phyloP scores from a whole-genome alignment of 257 asterid genomes.

The Galeopsis tetrahit region DNA sequence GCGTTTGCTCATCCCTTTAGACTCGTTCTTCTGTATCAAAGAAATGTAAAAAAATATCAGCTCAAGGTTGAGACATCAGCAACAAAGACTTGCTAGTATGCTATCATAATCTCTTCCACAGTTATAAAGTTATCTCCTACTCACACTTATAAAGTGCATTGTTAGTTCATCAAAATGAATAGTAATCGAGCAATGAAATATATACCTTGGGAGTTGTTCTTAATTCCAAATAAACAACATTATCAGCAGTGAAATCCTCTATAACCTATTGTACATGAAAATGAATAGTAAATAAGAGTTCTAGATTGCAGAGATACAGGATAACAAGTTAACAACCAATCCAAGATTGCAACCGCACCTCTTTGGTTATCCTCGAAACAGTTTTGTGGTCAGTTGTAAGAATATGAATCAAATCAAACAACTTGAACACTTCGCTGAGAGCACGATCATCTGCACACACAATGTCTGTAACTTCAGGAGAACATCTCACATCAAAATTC shows the following conservation, averaged over 20 bases:
- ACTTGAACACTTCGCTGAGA: slow-evolving; percentile 82
- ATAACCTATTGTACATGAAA: slow-evolving; percentile 56
- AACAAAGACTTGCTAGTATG: not conserved
- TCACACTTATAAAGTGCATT: slow-evolving; percentile 1
- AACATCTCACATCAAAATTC: slow-evolving; percentile 21
- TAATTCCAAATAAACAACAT: slow-evolving; percentile 84
- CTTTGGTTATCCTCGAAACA: slow-evolving; percentile 83
- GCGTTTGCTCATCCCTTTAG: slow-evolving; percentile 89
- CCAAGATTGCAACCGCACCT: slow-evolving; percentile 46
- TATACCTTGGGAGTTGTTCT: slow-evolving; percentile 95
- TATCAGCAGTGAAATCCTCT: slow-evolving; percentile 96
- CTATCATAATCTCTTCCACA: not conserved
- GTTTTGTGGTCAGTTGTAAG: slow-evolving; percentile 85
- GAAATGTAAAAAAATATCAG: not conserved
- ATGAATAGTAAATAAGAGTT: slow-evolving; percentile 8
- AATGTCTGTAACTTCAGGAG: slow-evolving; percentile 26
- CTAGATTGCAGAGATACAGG: not conserved
- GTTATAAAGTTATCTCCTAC: slow-evolving; percentile 20
- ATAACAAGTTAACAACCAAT: slow-evolving; percentile 23
- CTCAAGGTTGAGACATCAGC: slow-evolving; percentile 13
- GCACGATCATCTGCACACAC: slow-evolving; percentile 73
- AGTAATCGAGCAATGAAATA: not conserved
- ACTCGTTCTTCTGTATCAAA: slow-evolving; percentile 65
- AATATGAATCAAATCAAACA: slow-evolving; percentile 87
- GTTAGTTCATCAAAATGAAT: slow-evolving; percentile 14